These are phyloP conservation scores for Lasiosphaeria hispida DNA, from an alignment of 495 filamentous ascomycete species.

Conservation along the genomic window DNA sequence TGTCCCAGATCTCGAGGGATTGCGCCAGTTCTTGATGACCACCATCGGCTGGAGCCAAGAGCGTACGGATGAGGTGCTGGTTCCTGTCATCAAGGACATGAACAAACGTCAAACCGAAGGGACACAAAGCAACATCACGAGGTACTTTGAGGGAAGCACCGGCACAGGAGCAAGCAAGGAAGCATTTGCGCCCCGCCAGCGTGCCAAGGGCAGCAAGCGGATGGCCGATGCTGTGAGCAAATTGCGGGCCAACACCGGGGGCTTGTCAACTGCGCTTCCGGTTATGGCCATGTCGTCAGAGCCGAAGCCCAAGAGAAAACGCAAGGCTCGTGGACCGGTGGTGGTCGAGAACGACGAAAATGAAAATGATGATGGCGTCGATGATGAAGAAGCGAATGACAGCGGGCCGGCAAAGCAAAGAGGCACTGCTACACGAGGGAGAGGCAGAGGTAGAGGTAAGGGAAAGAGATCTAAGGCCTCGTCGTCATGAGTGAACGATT, in stretches of 20 bases:
- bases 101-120: slow-evolving; percentile 82
- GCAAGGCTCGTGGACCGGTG: slow-evolving; percentile 18
- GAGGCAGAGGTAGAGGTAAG: slow-evolving; percentile 28
- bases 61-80: slow-evolving; percentile 87
- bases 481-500: neutral
- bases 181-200: slow-evolving; percentile 75
- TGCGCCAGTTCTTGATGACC: slow-evolving; percentile 84
- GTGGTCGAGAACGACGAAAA: slow-evolving; percentile 31
- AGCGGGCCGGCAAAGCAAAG: slow-evolving; percentile 2
- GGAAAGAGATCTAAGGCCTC: slow-evolving; percentile 38
- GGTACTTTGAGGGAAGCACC: slow-evolving; percentile 61
- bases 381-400: slow-evolving; percentile 21
- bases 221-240: slow-evolving; percentile 79
- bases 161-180: slow-evolving; percentile 45
- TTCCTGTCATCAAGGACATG: slow-evolving; percentile 93
- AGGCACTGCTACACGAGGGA: neutral
- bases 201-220: slow-evolving; percentile 66
- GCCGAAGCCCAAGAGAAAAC: slow-evolving; percentile 23
- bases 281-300: slow-evolving; percentile 13
- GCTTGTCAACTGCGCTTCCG: slow-evolving; percentile 23
- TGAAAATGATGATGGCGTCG: slow-evolving; percentile 26
- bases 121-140: slow-evolving; percentile 94
- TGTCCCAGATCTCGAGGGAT: slow-evolving; percentile 82
- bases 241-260: slow-evolving; percentile 45
- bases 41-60: slow-evolving; percentile 91